Evolutionary conservation across 768 basidiomycete genomes (phyloP).

Genomic region (Trametes cubensis): DNA sequence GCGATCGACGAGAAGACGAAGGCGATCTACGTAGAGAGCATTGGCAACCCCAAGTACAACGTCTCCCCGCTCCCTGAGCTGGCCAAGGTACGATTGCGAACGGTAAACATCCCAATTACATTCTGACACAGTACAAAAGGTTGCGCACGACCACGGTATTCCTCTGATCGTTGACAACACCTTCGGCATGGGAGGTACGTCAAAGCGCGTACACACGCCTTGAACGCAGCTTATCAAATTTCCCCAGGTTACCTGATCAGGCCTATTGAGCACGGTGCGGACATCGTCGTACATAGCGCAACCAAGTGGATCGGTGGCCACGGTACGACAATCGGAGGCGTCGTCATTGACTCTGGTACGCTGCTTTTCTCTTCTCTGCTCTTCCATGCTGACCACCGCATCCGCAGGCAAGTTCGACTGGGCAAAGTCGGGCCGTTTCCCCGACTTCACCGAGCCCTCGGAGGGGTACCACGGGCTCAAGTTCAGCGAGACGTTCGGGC

Average conservation of each 20-base stretch:
- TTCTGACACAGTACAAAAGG: constrained; percentile 35
- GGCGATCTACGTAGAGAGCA: constrained; percentile 73
- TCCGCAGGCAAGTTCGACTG: constrained; percentile 70
- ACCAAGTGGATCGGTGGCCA: constrained; percentile 88
- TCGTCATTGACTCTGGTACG: constrained; percentile 70
- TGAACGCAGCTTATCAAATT: constrained; percentile 1
- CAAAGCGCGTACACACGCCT: no score
- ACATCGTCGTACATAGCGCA: constrained; percentile 78
- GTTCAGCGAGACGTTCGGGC: constrained; percentile 68
- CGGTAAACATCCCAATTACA: no score
- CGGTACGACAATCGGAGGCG: constrained; percentile 78
- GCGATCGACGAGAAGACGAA: constrained; percentile 81
- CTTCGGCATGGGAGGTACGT: constrained; percentile 65
- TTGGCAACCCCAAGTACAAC: constrained; percentile 78
- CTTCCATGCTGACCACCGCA: background rate
- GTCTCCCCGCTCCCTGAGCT: constrained; percentile 69
- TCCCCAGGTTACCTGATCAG: constrained; percentile 57
- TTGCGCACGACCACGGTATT: constrained; percentile 72
- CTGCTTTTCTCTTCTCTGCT: constrained; percentile 8
- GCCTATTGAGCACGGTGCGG: constrained; percentile 75
- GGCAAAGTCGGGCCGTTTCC: constrained; percentile 67
- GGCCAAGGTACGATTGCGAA: constrained; percentile 52
- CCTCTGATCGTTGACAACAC: constrained; percentile 85
- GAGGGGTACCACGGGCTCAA: constrained; percentile 77
- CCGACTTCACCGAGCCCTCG: constrained; percentile 70